Conservation (phyloP, 768 basidiomycete genomes). For the Pulveroboletus sp. region DNA sequence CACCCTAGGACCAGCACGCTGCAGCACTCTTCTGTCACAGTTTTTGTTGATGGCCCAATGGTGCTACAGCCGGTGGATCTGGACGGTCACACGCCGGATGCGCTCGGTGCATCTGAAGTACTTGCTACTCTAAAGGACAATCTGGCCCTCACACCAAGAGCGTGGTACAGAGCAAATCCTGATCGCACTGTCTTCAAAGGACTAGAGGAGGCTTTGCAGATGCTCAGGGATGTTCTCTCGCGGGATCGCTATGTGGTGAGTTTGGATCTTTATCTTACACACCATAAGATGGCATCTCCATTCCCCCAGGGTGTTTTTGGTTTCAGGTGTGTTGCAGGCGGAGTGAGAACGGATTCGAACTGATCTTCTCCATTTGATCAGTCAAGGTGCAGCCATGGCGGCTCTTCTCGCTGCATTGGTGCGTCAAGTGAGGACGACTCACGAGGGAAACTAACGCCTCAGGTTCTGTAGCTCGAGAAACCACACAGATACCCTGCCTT, state of each 20-base stretch:
- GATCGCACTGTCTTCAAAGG: conserved; percentile 51
- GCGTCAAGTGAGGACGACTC: conserved; percentile 20
- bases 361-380: conserved; percentile 23
- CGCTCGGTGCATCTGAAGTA: conserved; percentile 38
- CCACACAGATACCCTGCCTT: conserved; percentile 53
- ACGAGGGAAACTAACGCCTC: not conserved
- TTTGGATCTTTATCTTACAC: not conserved
- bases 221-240: conserved; percentile 53
- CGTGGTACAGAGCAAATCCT: conserved; percentile 63
- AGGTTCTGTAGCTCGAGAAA: conserved; percentile 44
- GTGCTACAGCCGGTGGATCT: conserved; percentile 65
- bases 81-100: conserved; percentile 23
- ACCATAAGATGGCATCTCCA: not conserved
- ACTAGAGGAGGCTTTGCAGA: conserved; percentile 50
- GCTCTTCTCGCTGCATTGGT: conserved; percentile 68
- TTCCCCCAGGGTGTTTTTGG: conserved; percentile 65
- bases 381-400: conserved; percentile 78
- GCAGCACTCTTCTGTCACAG: conserved; percentile 31
- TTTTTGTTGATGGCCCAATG: conserved; percentile 70
- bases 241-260: conserved; percentile 64
- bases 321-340: conserved; percentile 50
- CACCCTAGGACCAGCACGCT: not conserved
- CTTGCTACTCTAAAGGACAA: conserved; percentile 34
- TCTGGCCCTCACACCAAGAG: conserved; percentile 54
- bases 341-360: not conserved